Conservation (phyloP, 139 green algal species). For the Closterium sp. region DNA sequence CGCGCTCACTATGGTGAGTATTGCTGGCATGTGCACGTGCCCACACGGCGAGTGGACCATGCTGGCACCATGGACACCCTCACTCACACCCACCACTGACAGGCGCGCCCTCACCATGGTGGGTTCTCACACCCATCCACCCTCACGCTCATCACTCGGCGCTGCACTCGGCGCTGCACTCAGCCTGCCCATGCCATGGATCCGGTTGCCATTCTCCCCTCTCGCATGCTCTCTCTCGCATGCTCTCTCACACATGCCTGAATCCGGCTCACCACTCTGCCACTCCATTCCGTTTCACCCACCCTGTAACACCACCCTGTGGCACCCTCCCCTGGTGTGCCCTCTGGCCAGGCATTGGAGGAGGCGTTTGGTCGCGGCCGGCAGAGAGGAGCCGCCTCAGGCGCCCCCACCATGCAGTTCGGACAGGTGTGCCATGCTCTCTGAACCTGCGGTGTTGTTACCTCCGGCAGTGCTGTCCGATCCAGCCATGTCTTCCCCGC, state of each 20-base stretch:
- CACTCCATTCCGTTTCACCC: too few relatives aligned
- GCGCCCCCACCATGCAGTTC: constrained; percentile 33
- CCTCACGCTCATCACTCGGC: too few relatives aligned
- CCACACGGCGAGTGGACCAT: not conserved
- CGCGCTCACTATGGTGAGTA: constrained; percentile 12
- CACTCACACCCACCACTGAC: constrained; percentile 53
- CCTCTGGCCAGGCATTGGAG: constrained; percentile 1
- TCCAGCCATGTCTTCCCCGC: too few relatives aligned
- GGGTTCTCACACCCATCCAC: not conserved
- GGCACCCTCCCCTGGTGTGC: not conserved
- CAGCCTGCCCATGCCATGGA: too few relatives aligned
- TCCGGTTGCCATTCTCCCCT: not conserved
- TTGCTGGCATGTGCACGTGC: not conserved
- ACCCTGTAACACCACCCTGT: not conserved
- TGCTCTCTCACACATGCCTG: too few relatives aligned
- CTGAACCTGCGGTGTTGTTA: not conserved
- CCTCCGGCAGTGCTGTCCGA: not conserved
- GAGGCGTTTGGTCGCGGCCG: constrained; percentile 12
- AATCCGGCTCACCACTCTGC: too few relatives aligned
- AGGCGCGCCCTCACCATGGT: not conserved
- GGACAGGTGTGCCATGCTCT: constrained; percentile 15
- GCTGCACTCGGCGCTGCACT: too few relatives aligned
- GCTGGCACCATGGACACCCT: constrained; percentile 62
- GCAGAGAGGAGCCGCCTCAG: not conserved
- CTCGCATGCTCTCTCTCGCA: too few relatives aligned